Percentiles rank a stretch among this genome's conserved stretches.
phyloP scores from a whole-genome alignment of 148 eudicot genomes.

The Pharnaceum exiguum region DNA sequence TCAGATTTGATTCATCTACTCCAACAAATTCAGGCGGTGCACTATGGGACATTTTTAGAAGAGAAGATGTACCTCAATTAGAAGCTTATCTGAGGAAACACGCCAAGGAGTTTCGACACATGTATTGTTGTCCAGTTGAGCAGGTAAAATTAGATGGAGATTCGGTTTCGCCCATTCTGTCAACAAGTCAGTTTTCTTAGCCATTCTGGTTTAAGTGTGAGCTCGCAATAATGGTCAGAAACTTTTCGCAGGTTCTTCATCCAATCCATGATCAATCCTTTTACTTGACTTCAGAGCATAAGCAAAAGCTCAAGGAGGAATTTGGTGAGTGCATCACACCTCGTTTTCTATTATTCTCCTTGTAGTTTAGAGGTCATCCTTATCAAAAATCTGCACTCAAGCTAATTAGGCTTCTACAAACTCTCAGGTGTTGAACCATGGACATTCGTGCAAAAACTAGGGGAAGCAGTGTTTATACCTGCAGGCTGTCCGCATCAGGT shows the following conservation, averaged over 20 bases:
- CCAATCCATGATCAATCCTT: slow-evolving; percentile 93
- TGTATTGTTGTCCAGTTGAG: slow-evolving; percentile 65
- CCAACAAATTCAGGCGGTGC: slow-evolving; percentile 46
- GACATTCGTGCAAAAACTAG: slow-evolving; percentile 82
- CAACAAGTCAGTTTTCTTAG: too few species aligned
- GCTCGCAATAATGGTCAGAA: too few species aligned
- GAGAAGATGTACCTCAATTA: slow-evolving; percentile 71
- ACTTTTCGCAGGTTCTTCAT: slow-evolving; percentile 53
- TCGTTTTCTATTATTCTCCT: not conserved
- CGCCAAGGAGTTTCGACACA: slow-evolving; percentile 26
- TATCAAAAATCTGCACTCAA: too few species aligned
- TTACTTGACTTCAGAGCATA: slow-evolving; percentile 68
- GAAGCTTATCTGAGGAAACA: slow-evolving; percentile 30
- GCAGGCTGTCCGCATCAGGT: slow-evolving; percentile 99
- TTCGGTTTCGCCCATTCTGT: too few species aligned
- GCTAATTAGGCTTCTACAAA: not conserved
- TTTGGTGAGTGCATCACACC: slow-evolving; percentile 38
- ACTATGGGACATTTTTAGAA: slow-evolving; percentile 86
- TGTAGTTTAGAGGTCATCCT: too few species aligned
- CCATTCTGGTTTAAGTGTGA: too few species aligned
- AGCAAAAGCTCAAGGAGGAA: slow-evolving; percentile 73
- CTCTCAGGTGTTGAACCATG: slow-evolving; percentile 68
- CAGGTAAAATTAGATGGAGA: slow-evolving; percentile 51
- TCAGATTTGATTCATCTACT: slow-evolving; percentile 1
- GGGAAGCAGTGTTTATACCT: slow-evolving; percentile 97